Evolutionary conservation across 2,329 filamentous ascomycete species (phyloP), one percentile per base, ranked within the genome.

Genomic region (Scedosporium minutisporum): DNA sequence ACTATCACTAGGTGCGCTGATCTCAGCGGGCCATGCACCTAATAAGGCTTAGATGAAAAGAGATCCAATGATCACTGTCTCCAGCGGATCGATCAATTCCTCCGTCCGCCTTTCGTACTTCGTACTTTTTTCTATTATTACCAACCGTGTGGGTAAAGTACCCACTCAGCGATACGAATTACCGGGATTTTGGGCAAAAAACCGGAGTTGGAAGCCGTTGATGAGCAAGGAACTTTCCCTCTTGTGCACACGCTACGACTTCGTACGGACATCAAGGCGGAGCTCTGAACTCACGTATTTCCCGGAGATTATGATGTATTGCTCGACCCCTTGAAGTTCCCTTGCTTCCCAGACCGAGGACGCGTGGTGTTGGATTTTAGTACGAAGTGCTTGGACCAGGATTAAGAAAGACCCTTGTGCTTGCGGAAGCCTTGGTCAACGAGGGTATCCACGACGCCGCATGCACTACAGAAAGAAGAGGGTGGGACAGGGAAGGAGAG

Each of bases 21-120:
- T 55, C 51, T n/a, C 23, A 55, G 51, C 51, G 51, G 51, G 51
- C 51, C 51, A 55, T 55, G 51, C 51, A 55, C 51, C 51, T 27
- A 55, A 55, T 25, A 55, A 55, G 51, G 51, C 51, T 23, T 23
- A 55, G 51, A 23, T 53, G 18, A 12, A 27, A 27, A n/a, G 14
- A 1, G 21, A 23, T 16, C 18, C 18, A 14, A 23, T 18, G n/a
- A 18, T 48, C n/a, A 21, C 6, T 21, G 16, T 21, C 44, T 18
- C 21, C 44, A 48, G n/a, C 44, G n/a, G 44, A 48, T 48, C 44
- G 51, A 29, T 48, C 44, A 48, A 48, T 23, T 48, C 44, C 33
- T 38, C 33, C 33, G 33, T 38, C 33, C 33, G 33, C 10, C 33
- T 38, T 38, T 38, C 33, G 33, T 38, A 38, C 33, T 38, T 38